Conservation (phyloP, 164 flowering plant species). For the Echeveria elegans region DNA sequence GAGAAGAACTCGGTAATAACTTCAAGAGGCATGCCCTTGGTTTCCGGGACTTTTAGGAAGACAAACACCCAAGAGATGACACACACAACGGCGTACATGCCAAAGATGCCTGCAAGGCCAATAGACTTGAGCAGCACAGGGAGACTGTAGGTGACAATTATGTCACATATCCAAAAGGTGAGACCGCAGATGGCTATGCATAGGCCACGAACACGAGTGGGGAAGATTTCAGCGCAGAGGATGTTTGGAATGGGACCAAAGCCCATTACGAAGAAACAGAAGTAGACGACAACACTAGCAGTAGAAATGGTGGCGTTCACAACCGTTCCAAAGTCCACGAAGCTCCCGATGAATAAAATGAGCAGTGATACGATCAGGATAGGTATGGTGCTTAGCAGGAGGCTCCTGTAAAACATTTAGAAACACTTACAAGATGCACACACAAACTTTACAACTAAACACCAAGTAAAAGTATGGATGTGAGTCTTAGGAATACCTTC, state of each 20-base stretch:
- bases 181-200: slow-evolving; percentile 94
- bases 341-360: slow-evolving; percentile 44
- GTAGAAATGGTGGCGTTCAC: slow-evolving; percentile 68
- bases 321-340: slow-evolving; percentile 33
- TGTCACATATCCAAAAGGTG: slow-evolving; percentile 73
- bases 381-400: slow-evolving; percentile 75
- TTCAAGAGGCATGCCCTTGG: slow-evolving; percentile 97
- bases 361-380: slow-evolving; percentile 48
- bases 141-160: slow-evolving; percentile 79
- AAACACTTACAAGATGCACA: not conserved
- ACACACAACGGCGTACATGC: slow-evolving; percentile 69
- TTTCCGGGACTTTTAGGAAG: slow-evolving; percentile 86
- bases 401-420: slow-evolving; percentile 34
- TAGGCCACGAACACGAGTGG: slow-evolving; percentile 82
- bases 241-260: slow-evolving; percentile 94
- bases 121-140: slow-evolving; percentile 71
- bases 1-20: slow-evolving; percentile 90
- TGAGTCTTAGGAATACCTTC: slow-evolving; percentile 41
- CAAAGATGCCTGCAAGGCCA: slow-evolving; percentile 80
- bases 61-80: slow-evolving; percentile 70
- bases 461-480: not conserved
- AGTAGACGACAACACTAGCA: slow-evolving; percentile 58
- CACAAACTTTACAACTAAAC: not conserved
- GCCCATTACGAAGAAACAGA: slow-evolving; percentile 81
- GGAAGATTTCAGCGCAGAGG: slow-evolving; percentile 91